These are phyloP conservation scores for Physcia stellaris DNA, from an alignment of 495 filamentous ascomycete genomes.

Conservation along the genomic window DNA sequence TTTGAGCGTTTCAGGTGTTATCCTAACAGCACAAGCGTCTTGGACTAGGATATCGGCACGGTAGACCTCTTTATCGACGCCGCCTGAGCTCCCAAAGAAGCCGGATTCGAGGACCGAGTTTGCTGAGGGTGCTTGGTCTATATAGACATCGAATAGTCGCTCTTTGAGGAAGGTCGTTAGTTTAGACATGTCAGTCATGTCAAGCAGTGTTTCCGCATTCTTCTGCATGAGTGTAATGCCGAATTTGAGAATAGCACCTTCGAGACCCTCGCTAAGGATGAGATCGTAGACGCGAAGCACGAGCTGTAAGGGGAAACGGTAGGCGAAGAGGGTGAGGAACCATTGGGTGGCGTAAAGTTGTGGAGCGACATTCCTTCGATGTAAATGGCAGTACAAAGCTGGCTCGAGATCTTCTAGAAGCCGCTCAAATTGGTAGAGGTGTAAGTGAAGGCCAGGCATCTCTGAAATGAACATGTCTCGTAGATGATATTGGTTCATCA, in stretches of 20 bases:
- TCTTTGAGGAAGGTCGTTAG: conserved; percentile 88
- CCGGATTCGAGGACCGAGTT: conserved; percentile 85
- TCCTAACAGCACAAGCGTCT: conserved; percentile 81
- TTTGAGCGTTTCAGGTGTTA: conserved; percentile 66
- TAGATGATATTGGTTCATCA: conserved; percentile 95
- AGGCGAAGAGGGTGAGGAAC: conserved; percentile 98
- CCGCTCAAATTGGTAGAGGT: conserved; percentile 89
- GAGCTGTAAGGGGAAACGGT: conserved; percentile 91
- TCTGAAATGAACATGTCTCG: conserved; percentile 89
- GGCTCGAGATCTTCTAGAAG: conserved; percentile 90
- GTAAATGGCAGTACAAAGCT: conserved; percentile 87
- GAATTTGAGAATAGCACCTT: conserved; percentile 81
- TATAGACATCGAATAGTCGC: conserved; percentile 88
- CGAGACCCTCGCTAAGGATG: conserved; percentile 87
- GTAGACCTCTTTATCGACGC: conserved; percentile 88
- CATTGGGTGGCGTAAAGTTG: conserved; percentile 96
- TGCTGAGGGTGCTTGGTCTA: conserved; percentile 78
- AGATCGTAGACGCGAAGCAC: conserved; percentile 95
- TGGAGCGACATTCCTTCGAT: conserved; percentile 72
- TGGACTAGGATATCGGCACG: conserved; percentile 85
- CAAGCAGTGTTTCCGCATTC: conserved; percentile 64
- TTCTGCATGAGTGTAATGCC: conserved; percentile 91
- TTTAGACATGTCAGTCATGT: conserved; percentile 77
- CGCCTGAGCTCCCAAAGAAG: conserved; percentile 88
- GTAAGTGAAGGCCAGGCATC: conserved; percentile 90